Conservation (phyloP, 371 early-diverging fungal species). For the Umbelopsis sp. region DNA sequence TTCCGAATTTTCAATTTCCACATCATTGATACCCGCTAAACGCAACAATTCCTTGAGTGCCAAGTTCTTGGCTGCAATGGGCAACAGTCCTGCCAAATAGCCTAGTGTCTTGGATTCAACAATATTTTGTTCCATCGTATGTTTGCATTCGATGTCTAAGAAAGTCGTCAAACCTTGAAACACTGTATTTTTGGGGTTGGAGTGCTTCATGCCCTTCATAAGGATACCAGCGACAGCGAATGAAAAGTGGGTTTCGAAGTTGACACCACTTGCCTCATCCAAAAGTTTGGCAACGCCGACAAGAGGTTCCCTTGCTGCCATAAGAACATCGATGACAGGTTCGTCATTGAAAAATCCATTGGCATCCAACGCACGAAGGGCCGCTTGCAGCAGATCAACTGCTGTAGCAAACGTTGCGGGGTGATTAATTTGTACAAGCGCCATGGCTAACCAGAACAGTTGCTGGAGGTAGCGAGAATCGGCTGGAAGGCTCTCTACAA, state of each 20-base stretch:
- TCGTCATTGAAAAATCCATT: slow-evolving; percentile 74
- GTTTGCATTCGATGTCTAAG: slow-evolving; percentile 72
- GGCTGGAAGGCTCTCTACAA: slow-evolving; percentile 80
- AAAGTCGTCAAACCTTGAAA: slow-evolving; percentile 72
- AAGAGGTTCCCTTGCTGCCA: slow-evolving; percentile 76
- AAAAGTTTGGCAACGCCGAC: slow-evolving; percentile 68
- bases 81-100: slow-evolving; percentile 76
- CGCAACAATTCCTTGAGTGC: slow-evolving; percentile 66
- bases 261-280: slow-evolving; percentile 76
- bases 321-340: slow-evolving; percentile 65
- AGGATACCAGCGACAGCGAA: slow-evolving; percentile 84
- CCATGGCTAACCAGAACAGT: slow-evolving; percentile 90
- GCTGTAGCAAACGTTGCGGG: slow-evolving; percentile 77
- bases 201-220: slow-evolving; percentile 82
- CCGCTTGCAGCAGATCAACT: slow-evolving; percentile 69
- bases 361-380: slow-evolving; percentile 74
- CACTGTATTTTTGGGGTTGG: slow-evolving; percentile 73
- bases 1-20: slow-evolving; percentile 45
- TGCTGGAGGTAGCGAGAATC: slow-evolving; percentile 79
- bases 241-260: slow-evolving; percentile 85
- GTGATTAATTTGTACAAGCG: slow-evolving; percentile 85
- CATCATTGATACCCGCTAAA: slow-evolving; percentile 55
- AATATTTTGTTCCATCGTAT: slow-evolving; percentile 43
- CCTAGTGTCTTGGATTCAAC: slow-evolving; percentile 72
- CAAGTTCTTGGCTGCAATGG: slow-evolving; percentile 67